Base-by-base conservation (phyloP, 768 basidiomycete genomes). In the Tephrocybe sp. region DNA sequence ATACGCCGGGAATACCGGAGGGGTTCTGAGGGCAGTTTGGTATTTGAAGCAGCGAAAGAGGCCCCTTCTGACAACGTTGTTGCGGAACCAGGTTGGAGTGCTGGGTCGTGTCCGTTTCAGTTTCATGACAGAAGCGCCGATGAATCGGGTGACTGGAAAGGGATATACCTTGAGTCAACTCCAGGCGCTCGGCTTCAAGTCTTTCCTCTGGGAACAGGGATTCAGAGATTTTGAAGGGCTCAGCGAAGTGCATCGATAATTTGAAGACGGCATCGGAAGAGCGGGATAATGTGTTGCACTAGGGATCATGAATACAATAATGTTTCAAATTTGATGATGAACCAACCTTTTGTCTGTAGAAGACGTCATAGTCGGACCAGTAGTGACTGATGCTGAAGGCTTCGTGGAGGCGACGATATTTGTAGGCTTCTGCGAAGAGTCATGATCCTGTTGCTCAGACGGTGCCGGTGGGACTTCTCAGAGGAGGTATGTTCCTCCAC, bases 231-330 rank as follows among this genome's bases (percentile, higher is more conserved):
- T 78, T 79, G 71, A 85, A 91, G 1, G 92, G 91, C 49, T 92
- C 84, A 1, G 86, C 91, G 61, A 97, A 97, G 31, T 93, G 87
- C 71, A 80, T 85, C 1, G 94, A 94, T 18, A 97, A 73, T 67
- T 97, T 94, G 57, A 97, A 97, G 36, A 97, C 94, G 8, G 94
- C 94, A 43, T 93, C 88, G 10, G 80, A 63, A 0, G 94, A 97
- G 56, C 94, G 88, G 16, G 92, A 89, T 72, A 97, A 97, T 2
- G 94, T 97, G 60, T 97, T 94, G 61, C 93, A 95, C 86, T 88
- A 10, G n/a, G n/a, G n/a, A n/a, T n/a, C 33, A 40, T 33, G 27
- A n/a, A 25, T 61, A 42, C n/a, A 60, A 41, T 50, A 13, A 12
- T n/a, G 10, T n/a, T 15, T 31, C 27, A 21, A 13, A 21, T 19